Percentiles rank a stretch among this genome's conserved stretches.
Evolutionary conservation across 2,329 filamentous ascomycete species (phyloP).

Genomic region (Dothistroma pini): DNA sequence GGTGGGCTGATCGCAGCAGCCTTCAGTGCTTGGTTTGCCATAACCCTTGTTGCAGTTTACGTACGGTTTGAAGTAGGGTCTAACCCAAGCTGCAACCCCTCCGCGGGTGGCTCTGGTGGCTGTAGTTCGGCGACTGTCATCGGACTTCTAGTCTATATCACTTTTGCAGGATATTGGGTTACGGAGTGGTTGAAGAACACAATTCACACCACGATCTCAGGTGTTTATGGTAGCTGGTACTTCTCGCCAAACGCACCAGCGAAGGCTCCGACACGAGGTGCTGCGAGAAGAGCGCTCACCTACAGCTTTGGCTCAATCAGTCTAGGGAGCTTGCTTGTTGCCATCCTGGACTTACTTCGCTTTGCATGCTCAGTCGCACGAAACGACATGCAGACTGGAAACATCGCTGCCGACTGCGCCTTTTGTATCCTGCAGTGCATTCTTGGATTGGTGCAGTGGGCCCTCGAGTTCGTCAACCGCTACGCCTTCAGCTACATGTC

Average conservation of each 20-base stretch:
- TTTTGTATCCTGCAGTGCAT: conserved; percentile 76
- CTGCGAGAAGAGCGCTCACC: conserved; percentile 74
- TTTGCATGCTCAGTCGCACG: conserved; percentile 78
- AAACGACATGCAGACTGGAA: conserved; percentile 63
- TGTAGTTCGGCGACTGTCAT: conserved; percentile 77
- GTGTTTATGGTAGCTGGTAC: conserved; percentile 92
- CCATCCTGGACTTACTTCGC: conserved; percentile 79
- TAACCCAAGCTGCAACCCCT: conserved; percentile 54
- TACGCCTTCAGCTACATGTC: conserved; percentile 70
- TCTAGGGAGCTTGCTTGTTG: conserved; percentile 79
- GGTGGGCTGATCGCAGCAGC: conserved; percentile 73
- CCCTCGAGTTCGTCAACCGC: conserved; percentile 75
- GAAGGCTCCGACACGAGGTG: conserved; percentile 74
- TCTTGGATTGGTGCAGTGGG: conserved; percentile 77
- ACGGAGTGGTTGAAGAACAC: conserved; percentile 92
- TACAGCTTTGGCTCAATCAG: conserved; percentile 92
- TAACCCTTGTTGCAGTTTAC: conserved; percentile 83
- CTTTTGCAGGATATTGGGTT: conserved; percentile 92
- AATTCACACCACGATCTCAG: conserved; percentile 81
- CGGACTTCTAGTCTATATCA: conserved; percentile 79
- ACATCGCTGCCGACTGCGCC: conserved; percentile 61
- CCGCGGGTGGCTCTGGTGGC: conserved; percentile 48
- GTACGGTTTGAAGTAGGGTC: conserved; percentile 69
- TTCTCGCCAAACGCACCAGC: conserved; percentile 70
- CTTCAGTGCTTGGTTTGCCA: conserved; percentile 78